phyloP scores from a whole-genome alignment of 345 rosid genomes.

The Linum tenue region DNA sequence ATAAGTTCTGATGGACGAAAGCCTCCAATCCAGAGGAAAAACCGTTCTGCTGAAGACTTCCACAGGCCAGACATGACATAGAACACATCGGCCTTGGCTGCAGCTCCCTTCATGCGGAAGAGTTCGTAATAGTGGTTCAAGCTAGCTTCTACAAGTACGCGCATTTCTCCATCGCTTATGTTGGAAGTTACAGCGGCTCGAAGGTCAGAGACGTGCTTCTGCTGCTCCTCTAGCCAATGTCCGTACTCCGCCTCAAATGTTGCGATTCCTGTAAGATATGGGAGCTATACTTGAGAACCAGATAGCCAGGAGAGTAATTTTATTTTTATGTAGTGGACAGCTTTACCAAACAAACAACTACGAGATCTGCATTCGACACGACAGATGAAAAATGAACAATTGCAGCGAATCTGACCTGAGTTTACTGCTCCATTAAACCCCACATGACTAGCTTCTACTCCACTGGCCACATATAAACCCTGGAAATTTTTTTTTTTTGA shows the following conservation, averaged over 20 bases:
- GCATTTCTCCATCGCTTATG: slow-evolving; percentile 50
- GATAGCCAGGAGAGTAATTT: too few species aligned
- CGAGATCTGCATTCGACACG: neutral
- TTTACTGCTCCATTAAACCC: slow-evolving; percentile 46
- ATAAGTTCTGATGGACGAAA: slow-evolving; percentile 91
- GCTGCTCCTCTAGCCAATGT: slow-evolving; percentile 79
- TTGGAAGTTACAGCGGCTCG: slow-evolving; percentile 55
- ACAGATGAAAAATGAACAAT: neutral
- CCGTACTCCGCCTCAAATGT: slow-evolving; percentile 86
- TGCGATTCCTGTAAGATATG: slow-evolving; percentile 36
- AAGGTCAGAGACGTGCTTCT: slow-evolving; percentile 46
- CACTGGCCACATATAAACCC: slow-evolving; percentile 55
- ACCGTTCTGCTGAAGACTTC: slow-evolving; percentile 83
- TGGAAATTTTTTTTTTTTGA: slow-evolving; percentile 25
- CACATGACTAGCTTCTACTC: slow-evolving; percentile 37
- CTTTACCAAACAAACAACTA: neutral
- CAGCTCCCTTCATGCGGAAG: slow-evolving; percentile 67
- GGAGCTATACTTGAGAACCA: neutral
- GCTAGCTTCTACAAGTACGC: slow-evolving; percentile 47
- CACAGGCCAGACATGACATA: slow-evolving; percentile 81
- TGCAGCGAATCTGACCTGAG: slow-evolving; percentile 40
- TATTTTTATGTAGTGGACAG: too few species aligned
- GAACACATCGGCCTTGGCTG: slow-evolving; percentile 73
- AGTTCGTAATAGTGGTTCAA: slow-evolving; percentile 76
- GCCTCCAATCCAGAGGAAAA: slow-evolving; percentile 94